Evolutionary conservation across 2,329 filamentous ascomycete genomes (phyloP).

Genomic region (Didymella glomerata): DNA sequence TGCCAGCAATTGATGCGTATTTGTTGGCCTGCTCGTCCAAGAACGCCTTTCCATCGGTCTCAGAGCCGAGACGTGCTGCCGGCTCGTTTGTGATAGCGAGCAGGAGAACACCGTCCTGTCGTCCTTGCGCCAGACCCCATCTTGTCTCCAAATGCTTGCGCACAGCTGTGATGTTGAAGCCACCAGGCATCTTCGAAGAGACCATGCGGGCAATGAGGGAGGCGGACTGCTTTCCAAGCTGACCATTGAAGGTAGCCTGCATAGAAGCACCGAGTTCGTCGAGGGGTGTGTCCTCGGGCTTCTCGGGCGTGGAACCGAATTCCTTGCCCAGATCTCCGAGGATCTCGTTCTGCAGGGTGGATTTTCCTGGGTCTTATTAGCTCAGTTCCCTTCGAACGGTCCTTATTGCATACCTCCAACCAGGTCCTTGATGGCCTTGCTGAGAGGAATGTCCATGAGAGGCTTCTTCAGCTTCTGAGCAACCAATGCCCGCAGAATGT

Average conservation of each 20-base stretch:
- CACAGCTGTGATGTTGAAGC: constrained; percentile 97
- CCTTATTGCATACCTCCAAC: constrained; percentile 76
- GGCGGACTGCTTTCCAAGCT: constrained; percentile 94
- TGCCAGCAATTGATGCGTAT: constrained; percentile 83
- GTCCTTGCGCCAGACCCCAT: constrained; percentile 86
- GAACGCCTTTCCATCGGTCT: constrained; percentile 90
- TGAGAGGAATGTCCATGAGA: constrained; percentile 84
- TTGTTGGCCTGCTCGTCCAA: constrained; percentile 89
- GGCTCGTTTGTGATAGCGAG: constrained; percentile 94
- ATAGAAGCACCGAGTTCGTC: constrained; percentile 95
- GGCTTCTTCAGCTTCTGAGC: constrained; percentile 98
- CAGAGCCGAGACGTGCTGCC: constrained; percentile 83
- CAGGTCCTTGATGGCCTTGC: constrained; percentile 97
- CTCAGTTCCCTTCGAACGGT: constrained; percentile 1
- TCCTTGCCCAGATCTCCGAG: constrained; percentile 97
- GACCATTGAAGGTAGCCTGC: constrained; percentile 98
- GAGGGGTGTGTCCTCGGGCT: constrained; percentile 95
- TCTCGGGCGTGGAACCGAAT: constrained; percentile 97
- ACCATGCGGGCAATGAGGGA: constrained; percentile 93
- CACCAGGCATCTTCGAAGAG: constrained; percentile 99
- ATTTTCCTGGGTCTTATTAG: constrained; percentile 74
- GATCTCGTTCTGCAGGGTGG: constrained; percentile 98
- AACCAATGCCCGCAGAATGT: constrained; percentile 87
- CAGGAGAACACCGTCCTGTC: constrained; percentile 90
- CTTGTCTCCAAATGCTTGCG: constrained; percentile 94